phyloP scores from a whole-genome alignment of 306 rosid genomes.

The Lathyrus tuberosus region DNA sequence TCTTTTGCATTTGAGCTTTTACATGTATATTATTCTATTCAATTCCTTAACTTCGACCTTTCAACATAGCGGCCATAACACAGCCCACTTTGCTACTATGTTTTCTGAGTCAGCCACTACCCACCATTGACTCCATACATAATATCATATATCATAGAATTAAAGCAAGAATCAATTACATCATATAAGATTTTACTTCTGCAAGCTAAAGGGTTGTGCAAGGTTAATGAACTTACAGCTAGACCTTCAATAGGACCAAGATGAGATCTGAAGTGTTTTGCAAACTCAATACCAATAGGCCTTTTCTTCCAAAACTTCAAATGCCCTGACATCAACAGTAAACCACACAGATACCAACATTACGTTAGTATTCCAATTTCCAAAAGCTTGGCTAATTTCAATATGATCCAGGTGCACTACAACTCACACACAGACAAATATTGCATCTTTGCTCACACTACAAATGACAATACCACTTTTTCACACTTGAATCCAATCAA shows the following conservation, averaged over 20 bases:
- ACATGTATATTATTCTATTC: background rate
- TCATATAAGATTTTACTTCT: slow-evolving; percentile 2
- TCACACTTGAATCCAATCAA: background rate
- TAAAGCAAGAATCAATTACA: slow-evolving; percentile 33
- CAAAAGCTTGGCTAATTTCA: slow-evolving; percentile 23
- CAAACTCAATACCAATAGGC: slow-evolving; percentile 87
- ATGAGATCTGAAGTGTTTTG: slow-evolving; percentile 95
- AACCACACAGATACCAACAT: slow-evolving; percentile 27
- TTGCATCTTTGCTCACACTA: background rate
- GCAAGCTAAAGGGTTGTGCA: slow-evolving; percentile 17
- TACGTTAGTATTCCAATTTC: background rate
- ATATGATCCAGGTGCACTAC: background rate
- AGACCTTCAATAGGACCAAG: slow-evolving; percentile 97
- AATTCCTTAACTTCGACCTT: background rate
- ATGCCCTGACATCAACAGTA: slow-evolving; percentile 62
- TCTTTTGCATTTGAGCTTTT: background rate
- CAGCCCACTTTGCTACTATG: background rate
- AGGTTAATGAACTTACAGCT: slow-evolving; percentile 67
- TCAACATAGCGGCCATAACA: background rate
- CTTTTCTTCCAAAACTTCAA: slow-evolving; percentile 98
- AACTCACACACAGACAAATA: background rate
- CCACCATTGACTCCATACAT: background rate
- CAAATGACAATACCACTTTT: background rate
- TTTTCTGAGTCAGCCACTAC: background rate
- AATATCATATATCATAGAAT: slow-evolving; percentile 13